Conservation (phyloP, 1,139 yeast genomes). For the Oligophagozyma castellii region DNA sequence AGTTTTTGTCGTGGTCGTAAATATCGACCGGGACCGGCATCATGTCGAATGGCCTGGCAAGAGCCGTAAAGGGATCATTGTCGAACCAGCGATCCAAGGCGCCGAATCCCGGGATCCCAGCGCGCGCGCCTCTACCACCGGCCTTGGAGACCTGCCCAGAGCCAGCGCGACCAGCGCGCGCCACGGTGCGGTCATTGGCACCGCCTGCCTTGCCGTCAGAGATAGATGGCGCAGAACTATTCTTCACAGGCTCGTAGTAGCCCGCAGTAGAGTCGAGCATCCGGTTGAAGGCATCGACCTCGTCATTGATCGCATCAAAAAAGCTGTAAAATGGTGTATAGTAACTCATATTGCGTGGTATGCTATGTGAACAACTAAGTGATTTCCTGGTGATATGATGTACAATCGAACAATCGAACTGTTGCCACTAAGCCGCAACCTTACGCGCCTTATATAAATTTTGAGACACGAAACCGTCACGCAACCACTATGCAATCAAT, state of each 20-base stretch:
- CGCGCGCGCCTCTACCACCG: neutral
- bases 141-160: neutral
- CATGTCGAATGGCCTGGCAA: slow-evolving; percentile 8
- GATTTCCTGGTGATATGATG: no score
- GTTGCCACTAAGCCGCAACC: no score
- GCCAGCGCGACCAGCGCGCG: slow-evolving; percentile 1
- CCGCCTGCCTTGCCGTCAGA: slow-evolving; percentile 6
- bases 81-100: slow-evolving; percentile 18
- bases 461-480: no score
- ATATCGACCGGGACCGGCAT: slow-evolving; percentile 30
- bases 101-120: slow-evolving; percentile 6
- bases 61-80: slow-evolving; percentile 14
- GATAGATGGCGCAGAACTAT: neutral
- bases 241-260: neutral
- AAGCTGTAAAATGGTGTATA: slow-evolving; percentile 31
- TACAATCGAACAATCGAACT: no score
- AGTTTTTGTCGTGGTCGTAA: slow-evolving; percentile 27
- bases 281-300: slow-evolving; percentile 27
- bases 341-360: slow-evolving; percentile 26
- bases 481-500: no score
- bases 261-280: slow-evolving; percentile 14
- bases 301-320: slow-evolving; percentile 29
- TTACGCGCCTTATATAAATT: no score
- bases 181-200: slow-evolving; percentile 3
- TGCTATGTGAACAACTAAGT: no score